Base-by-base conservation (phyloP, 2,329 filamentous ascomycete genomes). In the Pseudopyrenochaeta lycopersici region DNA sequence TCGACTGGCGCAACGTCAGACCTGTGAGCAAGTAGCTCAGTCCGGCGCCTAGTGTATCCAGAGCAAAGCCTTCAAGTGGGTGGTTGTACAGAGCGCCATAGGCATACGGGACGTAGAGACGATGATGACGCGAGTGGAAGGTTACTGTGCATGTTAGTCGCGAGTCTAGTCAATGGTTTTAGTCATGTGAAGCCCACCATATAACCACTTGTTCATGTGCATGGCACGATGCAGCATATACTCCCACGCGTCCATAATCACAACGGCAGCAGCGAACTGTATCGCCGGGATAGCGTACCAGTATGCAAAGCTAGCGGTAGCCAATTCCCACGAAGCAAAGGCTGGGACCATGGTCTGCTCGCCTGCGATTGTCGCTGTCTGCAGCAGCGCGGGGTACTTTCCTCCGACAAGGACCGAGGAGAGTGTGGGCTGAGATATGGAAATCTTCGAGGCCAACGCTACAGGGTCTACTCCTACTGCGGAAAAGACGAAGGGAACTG, bases 31-130 rank as follows among this genome's bases (percentile, higher is more conserved):
- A 88, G 79, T 96, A 98, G 18, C 86, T 91, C 32, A 97, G 76
- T 20, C 90, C 90, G 9, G 93, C 90, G 51, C 95, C 94, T 12
- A 92, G 84, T 0, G 93, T 98, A 74, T 99, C 95, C 59, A 98
- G 85, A 31, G 97, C 82, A 72, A 99, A 96, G 9, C 93, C 94
- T 78, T 98, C 95, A 43, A 98, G 81, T 0, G 93, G 93, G 73
- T 98, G 94, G 77, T 97, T 98, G 83, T 98, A 99, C 10, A 98
- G 85, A 15, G 95, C 95, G 52, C 95, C 95, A 75, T 94, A 99
- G 2, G 95, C 95, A 76, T 98, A 99, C 2, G 95, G 95, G 2
- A 98, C 95, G 76, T 99, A 98, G 30, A 99, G 88, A 35, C 94
- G 90, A 81, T 99, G 95, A 77, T 99, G 95, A 54, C 94, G 88